These are phyloP conservation scores for Paramecium primaurelia DNA, from an alignment of 73 alveolate species.

Conservation along the genomic window DNA sequence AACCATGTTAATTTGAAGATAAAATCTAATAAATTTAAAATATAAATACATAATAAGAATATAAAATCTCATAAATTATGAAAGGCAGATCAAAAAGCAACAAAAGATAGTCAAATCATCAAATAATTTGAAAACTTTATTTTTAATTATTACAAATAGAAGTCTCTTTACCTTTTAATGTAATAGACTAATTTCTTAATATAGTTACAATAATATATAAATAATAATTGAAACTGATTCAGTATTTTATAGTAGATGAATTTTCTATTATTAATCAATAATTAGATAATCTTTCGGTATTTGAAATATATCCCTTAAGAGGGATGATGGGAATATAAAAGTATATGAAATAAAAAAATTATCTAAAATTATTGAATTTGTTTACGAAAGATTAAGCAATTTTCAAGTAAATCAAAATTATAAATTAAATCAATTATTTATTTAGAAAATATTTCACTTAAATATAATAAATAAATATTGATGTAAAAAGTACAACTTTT, in stretches of 20 bases:
- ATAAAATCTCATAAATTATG: not conserved
- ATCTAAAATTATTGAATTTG: not conserved
- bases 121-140: not conserved
- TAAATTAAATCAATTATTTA: too few relatives aligned
- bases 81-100: not conserved
- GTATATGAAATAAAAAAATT: not conserved
- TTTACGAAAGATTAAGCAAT: too few relatives aligned
- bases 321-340: too few relatives aligned
- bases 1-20: not conserved
- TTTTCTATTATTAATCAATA: too few relatives aligned
- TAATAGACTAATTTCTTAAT: not conserved
- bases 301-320: too few relatives aligned
- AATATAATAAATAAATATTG: not conserved
- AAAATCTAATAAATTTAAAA: not conserved
- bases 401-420: too few relatives aligned
- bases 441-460: not conserved
- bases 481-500: constrained; percentile 5
- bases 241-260: too few relatives aligned
- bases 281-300: too few relatives aligned
- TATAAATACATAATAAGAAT: not conserved
- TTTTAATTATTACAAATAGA: too few relatives aligned
- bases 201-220: not conserved
- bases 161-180: not conserved
- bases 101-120: not conserved
- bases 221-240: too few relatives aligned